Evolutionary conservation across 2,329 filamentous ascomycete genomes (phyloP).

Genomic region (Sporothrix luriei): DNA sequence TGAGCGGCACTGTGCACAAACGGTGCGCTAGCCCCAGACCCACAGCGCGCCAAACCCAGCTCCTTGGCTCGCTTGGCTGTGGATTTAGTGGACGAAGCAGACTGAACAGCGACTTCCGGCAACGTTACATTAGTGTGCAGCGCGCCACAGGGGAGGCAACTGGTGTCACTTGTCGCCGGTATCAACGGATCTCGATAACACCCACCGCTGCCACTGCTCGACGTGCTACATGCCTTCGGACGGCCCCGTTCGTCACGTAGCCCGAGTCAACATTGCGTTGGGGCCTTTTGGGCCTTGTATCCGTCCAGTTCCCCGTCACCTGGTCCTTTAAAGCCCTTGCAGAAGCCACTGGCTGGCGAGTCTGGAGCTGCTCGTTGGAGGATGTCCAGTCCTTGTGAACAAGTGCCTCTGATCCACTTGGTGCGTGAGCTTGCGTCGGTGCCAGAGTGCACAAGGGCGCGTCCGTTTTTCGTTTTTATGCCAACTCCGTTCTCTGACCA

Average conservation of each 20-base stretch:
- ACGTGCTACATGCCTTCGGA: slow-evolving; percentile 27
- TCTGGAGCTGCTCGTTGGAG: not conserved
- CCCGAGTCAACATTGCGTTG: slow-evolving; percentile 26
- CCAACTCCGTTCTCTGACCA: not conserved
- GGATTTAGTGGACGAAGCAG: not conserved
- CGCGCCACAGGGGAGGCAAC: slow-evolving; percentile 14
- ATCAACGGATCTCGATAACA: slow-evolving; percentile 13
- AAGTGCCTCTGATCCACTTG: not conserved
- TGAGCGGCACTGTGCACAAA: slow-evolving; percentile 3
- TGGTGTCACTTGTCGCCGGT: not conserved
- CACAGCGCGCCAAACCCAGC: not conserved
- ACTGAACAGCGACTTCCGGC: slow-evolving; percentile 24
- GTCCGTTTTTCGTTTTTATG: not conserved
- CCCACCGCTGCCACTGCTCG: not conserved
- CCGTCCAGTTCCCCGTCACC: not conserved
- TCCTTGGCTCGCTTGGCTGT: not conserved
- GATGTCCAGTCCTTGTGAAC: not conserved
- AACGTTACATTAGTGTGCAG: slow-evolving; percentile 28
- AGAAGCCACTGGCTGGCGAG: not conserved
- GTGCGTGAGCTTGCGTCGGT: not conserved
- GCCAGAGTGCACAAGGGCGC: not conserved
- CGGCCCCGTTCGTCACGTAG: slow-evolving; percentile 9
- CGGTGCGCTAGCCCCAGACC: not conserved
- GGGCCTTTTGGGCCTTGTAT: not conserved
- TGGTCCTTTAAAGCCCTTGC: not conserved